Evolutionary conservation across 2,329 filamentous ascomycete species (phyloP).

Genomic region (Epicoccum nigrum): DNA sequence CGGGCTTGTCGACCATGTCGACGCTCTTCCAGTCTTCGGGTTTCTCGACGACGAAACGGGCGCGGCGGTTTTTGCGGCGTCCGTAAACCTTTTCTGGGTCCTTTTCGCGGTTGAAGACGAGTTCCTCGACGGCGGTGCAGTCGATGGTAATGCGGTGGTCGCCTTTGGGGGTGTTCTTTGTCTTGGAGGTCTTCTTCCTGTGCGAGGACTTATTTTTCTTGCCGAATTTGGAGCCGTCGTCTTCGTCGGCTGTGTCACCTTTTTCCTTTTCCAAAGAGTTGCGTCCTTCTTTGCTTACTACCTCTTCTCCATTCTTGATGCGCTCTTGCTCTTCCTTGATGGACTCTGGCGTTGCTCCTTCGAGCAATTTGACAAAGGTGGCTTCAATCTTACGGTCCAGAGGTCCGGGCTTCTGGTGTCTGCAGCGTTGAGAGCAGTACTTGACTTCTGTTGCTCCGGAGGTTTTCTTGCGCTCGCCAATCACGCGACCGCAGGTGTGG

Average conservation of each 20-base stretch:
- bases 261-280: conserved; percentile 3
- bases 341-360: conserved; percentile 40
- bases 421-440: conserved; percentile 64
- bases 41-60: conserved; percentile 47
- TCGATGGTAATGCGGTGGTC: conserved; percentile 58
- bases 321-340: conserved; percentile 27
- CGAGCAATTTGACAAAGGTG: conserved; percentile 53
- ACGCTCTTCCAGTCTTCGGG: conserved; percentile 52
- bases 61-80: conserved; percentile 54
- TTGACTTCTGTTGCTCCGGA: conserved; percentile 51
- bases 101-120: conserved; percentile 56
- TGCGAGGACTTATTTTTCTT: conserved; percentile 24
- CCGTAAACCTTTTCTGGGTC: conserved; percentile 56
- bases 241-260: conserved; percentile 4
- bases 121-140: conserved; percentile 57
- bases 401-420: conserved; percentile 57
- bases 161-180: conserved; percentile 50
- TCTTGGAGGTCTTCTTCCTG: conserved; percentile 35
- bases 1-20: conserved; percentile 51
- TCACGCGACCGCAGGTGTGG: conserved; percentile 63
- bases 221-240: conserved; percentile 4
- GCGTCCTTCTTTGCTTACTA: neutral
- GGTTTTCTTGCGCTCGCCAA: conserved; percentile 50
- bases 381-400: conserved; percentile 61
- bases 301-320: neutral